Base-by-base conservation (phyloP, 2,329 filamentous ascomycete genomes). In the Phoma herbarum region DNA sequence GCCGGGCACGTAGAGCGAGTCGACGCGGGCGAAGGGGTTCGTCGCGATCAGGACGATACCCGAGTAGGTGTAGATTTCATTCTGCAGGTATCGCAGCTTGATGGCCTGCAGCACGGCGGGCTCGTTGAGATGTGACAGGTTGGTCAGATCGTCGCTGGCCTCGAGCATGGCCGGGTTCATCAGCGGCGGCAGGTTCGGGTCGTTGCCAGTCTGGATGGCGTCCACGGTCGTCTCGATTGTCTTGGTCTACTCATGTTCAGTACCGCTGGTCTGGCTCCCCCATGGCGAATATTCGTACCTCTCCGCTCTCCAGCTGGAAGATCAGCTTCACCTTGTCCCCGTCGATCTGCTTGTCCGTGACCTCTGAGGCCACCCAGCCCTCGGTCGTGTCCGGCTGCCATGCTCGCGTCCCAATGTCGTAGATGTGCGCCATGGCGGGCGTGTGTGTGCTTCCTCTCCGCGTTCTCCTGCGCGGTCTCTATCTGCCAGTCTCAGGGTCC, bases 21-120 rank as follows among this genome's bases (percentile, higher is more conserved):
- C 95, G 67, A 99, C 93, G 66, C 95, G 87, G 52, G 96, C 95
- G 74, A 99, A 99, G 22, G 95, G 95, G 81, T 99, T 99, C 64
- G 95, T 96, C 63, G 95, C 95, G 82, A 99, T 99, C 69, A 99
- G 85, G 66, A 99, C 95, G 75, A 99, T 98, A 76, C 95, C 95
- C 77, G 92, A 97, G 83, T 99, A 99, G 74, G 95, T 99, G 84
- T 99, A 99, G 73, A 99, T 99, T 79, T 99, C 95, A 81, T 98
- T 98, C 79, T 99, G 95, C 64, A 91, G 86, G 82, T 99, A 99
- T 78, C 95, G 92, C 75, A 99, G 86, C 77, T 93, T 93, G 79
- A 99, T 99, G 55, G 95, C 95, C 84, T 99, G 95, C 65, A 99
- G 83, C 61, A 99, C 96, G 78, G 95, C 95, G 75, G 95, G 95